phyloP scores from a whole-genome alignment of 2,329 filamentous ascomycete species.

The Onygenales sp. region DNA sequence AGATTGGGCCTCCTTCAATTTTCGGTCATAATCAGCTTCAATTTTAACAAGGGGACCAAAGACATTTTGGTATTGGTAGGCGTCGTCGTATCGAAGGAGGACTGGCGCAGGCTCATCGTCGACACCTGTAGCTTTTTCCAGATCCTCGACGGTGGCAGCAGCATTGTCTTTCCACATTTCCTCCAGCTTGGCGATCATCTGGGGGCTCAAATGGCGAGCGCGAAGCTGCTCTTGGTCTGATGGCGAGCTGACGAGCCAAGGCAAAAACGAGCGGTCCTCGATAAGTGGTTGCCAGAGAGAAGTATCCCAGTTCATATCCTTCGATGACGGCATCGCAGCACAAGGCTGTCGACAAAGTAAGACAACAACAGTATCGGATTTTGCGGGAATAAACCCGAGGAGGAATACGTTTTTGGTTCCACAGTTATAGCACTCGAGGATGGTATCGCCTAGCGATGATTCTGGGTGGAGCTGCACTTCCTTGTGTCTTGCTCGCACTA shows the following conservation, averaged over 20 bases:
- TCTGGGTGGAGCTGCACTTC: slow-evolving; percentile 94
- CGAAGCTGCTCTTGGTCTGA: slow-evolving; percentile 93
- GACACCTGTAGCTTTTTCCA: slow-evolving; percentile 83
- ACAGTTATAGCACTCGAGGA: slow-evolving; percentile 97
- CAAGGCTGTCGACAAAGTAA: slow-evolving; percentile 94
- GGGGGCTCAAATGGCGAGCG: slow-evolving; percentile 82
- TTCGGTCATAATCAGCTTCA: slow-evolving; percentile 97
- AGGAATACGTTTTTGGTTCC: slow-evolving; percentile 99
- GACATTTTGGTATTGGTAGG: slow-evolving; percentile 97
- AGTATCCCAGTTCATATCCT: slow-evolving; percentile 99
- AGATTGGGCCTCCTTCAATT: slow-evolving; percentile 94
- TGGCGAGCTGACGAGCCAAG: slow-evolving; percentile 83
- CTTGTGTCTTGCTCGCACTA: slow-evolving; percentile 94
- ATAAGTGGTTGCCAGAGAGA: slow-evolving; percentile 96
- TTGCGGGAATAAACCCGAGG: slow-evolving; percentile 94
- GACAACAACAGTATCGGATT: slow-evolving; percentile 96
- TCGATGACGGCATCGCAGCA: slow-evolving; percentile 85
- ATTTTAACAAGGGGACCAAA: slow-evolving; percentile 98
- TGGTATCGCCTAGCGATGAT: slow-evolving; percentile 88
- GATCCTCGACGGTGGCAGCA: slow-evolving; percentile 74
- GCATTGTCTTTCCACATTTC: slow-evolving; percentile 98
- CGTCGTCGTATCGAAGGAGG: slow-evolving; percentile 87
- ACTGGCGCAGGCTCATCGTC: slow-evolving; percentile 95
- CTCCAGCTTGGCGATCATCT: slow-evolving; percentile 91
- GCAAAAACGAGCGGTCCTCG: slow-evolving; percentile 87